A percentile compares a stretch with the other conserved stretches of the same genome.
phyloP scores from a whole-genome alignment of 176 grass and related monocot species.

The Zea luxurians region DNA sequence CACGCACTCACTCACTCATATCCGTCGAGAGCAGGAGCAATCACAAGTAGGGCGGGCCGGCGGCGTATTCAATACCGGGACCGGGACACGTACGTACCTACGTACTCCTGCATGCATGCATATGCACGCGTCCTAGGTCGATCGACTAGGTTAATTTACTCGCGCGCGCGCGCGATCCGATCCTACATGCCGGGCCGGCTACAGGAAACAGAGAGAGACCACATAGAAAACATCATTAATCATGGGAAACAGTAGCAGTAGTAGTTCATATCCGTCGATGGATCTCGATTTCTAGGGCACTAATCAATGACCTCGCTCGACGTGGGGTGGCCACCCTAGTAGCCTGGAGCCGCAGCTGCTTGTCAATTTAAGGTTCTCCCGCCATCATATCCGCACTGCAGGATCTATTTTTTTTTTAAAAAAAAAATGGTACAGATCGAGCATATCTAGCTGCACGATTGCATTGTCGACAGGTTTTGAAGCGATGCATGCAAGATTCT shows the following conservation, averaged over 20 bases:
- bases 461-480: constrained; percentile 10
- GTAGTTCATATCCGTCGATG: not conserved
- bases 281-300: not conserved
- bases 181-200: too few species aligned
- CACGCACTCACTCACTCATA: too few species aligned
- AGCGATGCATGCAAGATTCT: not conserved
- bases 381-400: not conserved
- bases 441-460: not conserved
- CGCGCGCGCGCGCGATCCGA: too few species aligned
- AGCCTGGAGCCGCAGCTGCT: constrained; percentile 9
- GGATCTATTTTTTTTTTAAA: not conserved
- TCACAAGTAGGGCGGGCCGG: too few species aligned
- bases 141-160: constrained; percentile 25
- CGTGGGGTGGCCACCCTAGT: not conserved
- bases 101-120: too few species aligned
- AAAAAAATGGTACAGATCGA: too few species aligned
- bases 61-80: too few species aligned
- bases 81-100: too few species aligned
- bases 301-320: constrained; percentile 28
- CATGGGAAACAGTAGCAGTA: too few species aligned
- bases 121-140: not conserved
- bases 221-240: not conserved
- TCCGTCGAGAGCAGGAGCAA: too few species aligned
- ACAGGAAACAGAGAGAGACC: not conserved
- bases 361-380: constrained; percentile 16